Base-by-base conservation (phyloP, 2,329 filamentous ascomycete genomes). In the Davidsoniella australis region DNA sequence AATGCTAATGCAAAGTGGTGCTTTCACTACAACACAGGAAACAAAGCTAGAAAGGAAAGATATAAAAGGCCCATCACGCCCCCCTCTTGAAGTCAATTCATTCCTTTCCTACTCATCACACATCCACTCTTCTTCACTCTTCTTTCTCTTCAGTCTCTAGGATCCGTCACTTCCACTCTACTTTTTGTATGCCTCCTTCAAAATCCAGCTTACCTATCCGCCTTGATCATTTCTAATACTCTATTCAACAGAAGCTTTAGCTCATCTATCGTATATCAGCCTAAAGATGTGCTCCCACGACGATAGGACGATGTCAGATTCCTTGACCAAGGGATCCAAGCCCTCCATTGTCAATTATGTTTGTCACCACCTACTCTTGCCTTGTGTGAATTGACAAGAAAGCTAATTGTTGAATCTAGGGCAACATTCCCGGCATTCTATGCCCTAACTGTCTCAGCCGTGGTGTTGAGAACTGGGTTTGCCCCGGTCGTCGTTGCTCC, bases 381-480 rank as follows among this genome's bases (percentile, higher is more conserved):
- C 12, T 9, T 12, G 6, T 5, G 17, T 12, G 29, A 33, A 33
- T 33, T 9, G 29, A 33, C 12, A 12, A 10, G 29, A 10, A 23
- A 9, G 8, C 29, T 33, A 33, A 33, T 12, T 33, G 2, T 9
- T 33, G 12, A 12, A 12, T 33, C 12, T 33, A 53, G 51, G 53
- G 53, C 18, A 53, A 40, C n/a, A 65, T 72, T 52, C 66, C 71
- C 4, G 72, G 72, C 8, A 69, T 72, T 23, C 63, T 66, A 56
- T 75, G 72, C 58, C 70, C 71, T 44, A 73, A 66, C 4, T 75
- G 72, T 55, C 64, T 65, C 46, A 58, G 61, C 40, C 61, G 64
- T 42, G 72, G 72, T 52, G 63, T 68, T 53, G 72, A 74, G 56
- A 68, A 71, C 41, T 75, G 72, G 72, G 72, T 75, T 20, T 71